Evolutionary conservation across 305 asterid species (phyloP).

Genomic region (Plantago rigida): DNA sequence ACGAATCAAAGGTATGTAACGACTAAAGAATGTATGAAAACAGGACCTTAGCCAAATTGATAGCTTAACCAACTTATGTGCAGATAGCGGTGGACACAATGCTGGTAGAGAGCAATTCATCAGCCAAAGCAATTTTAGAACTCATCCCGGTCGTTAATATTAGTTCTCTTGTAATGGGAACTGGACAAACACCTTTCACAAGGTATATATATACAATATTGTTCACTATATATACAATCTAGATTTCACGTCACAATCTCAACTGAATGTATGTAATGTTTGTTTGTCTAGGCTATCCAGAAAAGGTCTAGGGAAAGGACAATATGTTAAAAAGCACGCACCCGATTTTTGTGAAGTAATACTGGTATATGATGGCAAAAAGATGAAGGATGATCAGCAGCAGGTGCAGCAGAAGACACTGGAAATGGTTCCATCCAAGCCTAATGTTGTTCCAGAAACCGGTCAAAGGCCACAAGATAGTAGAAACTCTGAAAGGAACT

Average conservation of each 20-base stretch:
- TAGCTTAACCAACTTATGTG: neutral
- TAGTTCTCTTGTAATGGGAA: slow-evolving; percentile 56
- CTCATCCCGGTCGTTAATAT: slow-evolving; percentile 52
- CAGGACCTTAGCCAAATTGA: neutral
- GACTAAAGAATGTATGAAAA: neutral
- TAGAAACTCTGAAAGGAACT: slow-evolving; percentile 34
- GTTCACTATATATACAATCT: no score
- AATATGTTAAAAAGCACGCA: slow-evolving; percentile 56
- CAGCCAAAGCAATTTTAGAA: slow-evolving; percentile 57
- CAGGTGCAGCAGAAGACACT: slow-evolving; percentile 16
- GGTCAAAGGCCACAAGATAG: slow-evolving; percentile 27
- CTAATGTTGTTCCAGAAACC: slow-evolving; percentile 18
- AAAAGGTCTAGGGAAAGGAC: slow-evolving; percentile 51
- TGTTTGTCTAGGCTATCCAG: slow-evolving; percentile 35
- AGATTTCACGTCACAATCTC: no score
- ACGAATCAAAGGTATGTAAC: slow-evolving; percentile 48
- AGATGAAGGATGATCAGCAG: slow-evolving; percentile 23
- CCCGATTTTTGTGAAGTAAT: slow-evolving; percentile 56
- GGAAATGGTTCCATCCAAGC: slow-evolving; percentile 23
- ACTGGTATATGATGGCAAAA: slow-evolving; percentile 42
- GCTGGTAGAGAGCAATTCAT: slow-evolving; percentile 69
- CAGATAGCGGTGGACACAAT: slow-evolving; percentile 69
- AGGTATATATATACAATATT: slow-evolving; percentile 31
- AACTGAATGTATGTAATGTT: neutral
- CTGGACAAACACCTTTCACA: slow-evolving; percentile 40